phyloP scores from a whole-genome alignment of 495 filamentous ascomycete species.

The Pseudevernia furfuracea region DNA sequence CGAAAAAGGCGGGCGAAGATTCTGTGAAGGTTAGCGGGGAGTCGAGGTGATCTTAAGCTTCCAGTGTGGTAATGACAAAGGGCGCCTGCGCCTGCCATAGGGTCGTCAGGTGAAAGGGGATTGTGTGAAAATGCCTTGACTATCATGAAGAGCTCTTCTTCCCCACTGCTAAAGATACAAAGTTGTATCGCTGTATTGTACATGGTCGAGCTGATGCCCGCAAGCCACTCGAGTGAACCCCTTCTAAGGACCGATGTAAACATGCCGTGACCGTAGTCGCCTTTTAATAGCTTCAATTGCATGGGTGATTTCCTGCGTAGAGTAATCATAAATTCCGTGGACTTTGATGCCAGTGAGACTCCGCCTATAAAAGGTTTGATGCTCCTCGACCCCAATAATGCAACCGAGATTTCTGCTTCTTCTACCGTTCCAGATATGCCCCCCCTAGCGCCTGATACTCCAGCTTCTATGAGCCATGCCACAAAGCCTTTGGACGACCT shows the following conservation, averaged over 20 bases:
- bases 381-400: not conserved
- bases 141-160: not conserved
- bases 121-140: not conserved
- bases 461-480: constrained; percentile 59
- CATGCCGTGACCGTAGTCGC: not conserved
- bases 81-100: not conserved
- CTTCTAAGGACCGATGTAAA: not conserved
- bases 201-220: not conserved
- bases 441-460: constrained; percentile 37
- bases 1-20: not conserved
- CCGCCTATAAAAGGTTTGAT: not conserved
- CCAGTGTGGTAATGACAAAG: not conserved
- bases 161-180: not conserved
- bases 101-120: not conserved
- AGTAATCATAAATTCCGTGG: not conserved
- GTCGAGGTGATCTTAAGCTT: not conserved
- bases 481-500: constrained; percentile 70
- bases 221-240: not conserved
- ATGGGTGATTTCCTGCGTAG: not conserved
- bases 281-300: not conserved
- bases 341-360: not conserved
- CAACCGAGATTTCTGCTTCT: not conserved
- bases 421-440: not conserved
- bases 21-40: not conserved
- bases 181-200: not conserved